Base-by-base conservation (phyloP, 305 asterid species). In the Rubia occidens region DNA sequence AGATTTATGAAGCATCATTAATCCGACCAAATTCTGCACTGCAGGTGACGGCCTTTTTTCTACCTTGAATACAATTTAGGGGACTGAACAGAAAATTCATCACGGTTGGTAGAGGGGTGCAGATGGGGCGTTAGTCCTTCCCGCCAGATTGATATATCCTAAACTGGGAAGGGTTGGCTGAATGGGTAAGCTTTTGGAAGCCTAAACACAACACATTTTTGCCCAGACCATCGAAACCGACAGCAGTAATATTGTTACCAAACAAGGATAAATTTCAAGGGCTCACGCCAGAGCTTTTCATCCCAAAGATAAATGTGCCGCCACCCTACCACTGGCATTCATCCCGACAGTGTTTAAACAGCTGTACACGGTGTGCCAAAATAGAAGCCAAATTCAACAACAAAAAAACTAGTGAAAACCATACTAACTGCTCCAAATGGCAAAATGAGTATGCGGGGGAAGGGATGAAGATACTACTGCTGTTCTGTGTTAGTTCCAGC, bases 401-500 rank as follows among this genome's bases (percentile, higher is more conserved):
- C 20, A 49, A 26, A 26, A 32, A 32, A 32, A 2, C 58, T 51
- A 24, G 35, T 15, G 54, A 45, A 66, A 66, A 29, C 44, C 37
- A 14, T 29, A 66, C 37, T 17, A 37, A 68, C 63, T 37, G 71
- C 71, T 68, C 71, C 61, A 14, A n/a, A n/a, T 24, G 71, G 45
- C 8, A 68, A 68, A 53, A 68, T n/a, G 71, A 68, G 1, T 35
- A 64, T 45, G 15, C 20, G 53, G 6, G 6, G 35, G 18, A 7
- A 5, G 32, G 17, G 14, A 63, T 2, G 11, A 20, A 11, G 70
- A 67, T 49, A 15, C 56, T 49, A 51, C 71, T 67, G 39, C 49
- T 53, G 51, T 18, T 53, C 63, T 13, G 17, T 17, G 51, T 14
- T 68, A 59, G 69, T 49, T 68, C 78, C 72, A 60, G 79, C 78